Conservation (phyloP, 306 rosid genomes). For the Prinsepia uniflora region DNA sequence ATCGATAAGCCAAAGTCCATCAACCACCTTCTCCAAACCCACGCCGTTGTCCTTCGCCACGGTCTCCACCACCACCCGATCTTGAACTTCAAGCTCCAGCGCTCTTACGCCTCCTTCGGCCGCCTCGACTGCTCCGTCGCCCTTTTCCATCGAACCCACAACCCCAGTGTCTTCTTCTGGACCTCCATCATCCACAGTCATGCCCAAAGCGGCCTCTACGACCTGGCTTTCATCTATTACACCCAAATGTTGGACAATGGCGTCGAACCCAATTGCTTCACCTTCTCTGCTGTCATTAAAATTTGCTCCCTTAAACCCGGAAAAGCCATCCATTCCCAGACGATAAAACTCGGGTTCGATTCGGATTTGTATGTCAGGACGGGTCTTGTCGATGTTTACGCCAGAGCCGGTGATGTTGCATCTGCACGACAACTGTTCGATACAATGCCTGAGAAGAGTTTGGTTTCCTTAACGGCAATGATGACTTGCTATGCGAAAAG, state of each 20-base stretch:
- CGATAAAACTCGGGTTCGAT: conserved; percentile 39
- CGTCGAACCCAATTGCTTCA: conserved; percentile 62
- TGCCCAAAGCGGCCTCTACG: conserved; percentile 39
- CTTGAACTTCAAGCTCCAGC: conserved; percentile 83
- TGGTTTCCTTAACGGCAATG: conserved; percentile 63
- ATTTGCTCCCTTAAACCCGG: conserved; percentile 37
- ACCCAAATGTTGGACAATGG: conserved; percentile 48
- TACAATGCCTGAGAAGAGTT: conserved; percentile 56
- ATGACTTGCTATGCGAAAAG: conserved; percentile 56
- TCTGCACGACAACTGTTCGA: conserved; percentile 61
- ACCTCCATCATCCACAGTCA: conserved; percentile 61
- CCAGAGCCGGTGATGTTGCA: conserved; percentile 50
- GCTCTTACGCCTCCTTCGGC: conserved; percentile 64
- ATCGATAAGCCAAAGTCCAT: conserved; percentile 55
- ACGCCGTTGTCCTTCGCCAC: conserved; percentile 60
- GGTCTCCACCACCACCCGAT: conserved; percentile 54
- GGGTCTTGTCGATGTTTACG: conserved; percentile 56
- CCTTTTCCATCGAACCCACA: conserved; percentile 50
- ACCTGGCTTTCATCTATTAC: conserved; percentile 48
- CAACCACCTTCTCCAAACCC: conserved; percentile 52
- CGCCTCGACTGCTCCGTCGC: conserved; percentile 59
- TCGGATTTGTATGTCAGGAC: conserved; percentile 58
- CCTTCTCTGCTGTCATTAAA: conserved; percentile 58
- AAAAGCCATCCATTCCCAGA: conserved; percentile 49
- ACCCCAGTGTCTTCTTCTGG: conserved; percentile 56